Evolutionary conservation across 495 filamentous ascomycete genomes (phyloP).

Genomic region (Annulohypoxylon moriforme): DNA sequence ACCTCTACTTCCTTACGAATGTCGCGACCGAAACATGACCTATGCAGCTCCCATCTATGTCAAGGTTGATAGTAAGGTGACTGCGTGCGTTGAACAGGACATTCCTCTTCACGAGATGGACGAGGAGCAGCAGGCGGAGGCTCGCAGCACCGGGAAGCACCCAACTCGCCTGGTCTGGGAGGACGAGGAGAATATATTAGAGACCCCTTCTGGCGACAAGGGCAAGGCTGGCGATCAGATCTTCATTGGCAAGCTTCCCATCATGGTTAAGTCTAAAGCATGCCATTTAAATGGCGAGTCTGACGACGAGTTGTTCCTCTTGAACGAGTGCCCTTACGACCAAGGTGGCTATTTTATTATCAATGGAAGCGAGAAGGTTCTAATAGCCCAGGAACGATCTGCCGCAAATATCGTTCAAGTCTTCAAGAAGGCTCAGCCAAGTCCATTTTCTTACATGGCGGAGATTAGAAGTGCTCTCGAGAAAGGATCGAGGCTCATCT

Average conservation of each 20-base stretch:
- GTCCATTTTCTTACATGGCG: conserved; percentile 88
- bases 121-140: conserved; percentile 66
- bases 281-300: conserved; percentile 85
- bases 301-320: conserved; percentile 82
- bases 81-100: conserved; percentile 80
- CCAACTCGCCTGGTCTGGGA: conserved; percentile 69
- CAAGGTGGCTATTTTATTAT: conserved; percentile 99
- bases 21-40: conserved; percentile 91
- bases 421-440: conserved; percentile 93
- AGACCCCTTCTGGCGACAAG: conserved; percentile 46
- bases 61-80: conserved; percentile 80
- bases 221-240: conserved; percentile 60
- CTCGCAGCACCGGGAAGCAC: conserved; percentile 58
- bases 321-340: conserved; percentile 97
- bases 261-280: conserved; percentile 96
- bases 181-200: conserved; percentile 58
- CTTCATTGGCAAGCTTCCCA: conserved; percentile 92
- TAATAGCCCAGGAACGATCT: conserved; percentile 97
- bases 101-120: conserved; percentile 70
- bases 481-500: conserved; percentile 93
- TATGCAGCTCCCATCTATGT: conserved; percentile 93
- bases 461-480: conserved; percentile 97
- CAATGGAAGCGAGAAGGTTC: conserved; percentile 98
- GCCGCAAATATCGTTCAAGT: conserved; percentile 99
- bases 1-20: conserved; percentile 88